Evolutionary conservation across 2,329 filamentous ascomycete genomes (phyloP), one percentile per base, ranked within the genome.

Genomic region (Stagonosporopsis tanaceti): DNA sequence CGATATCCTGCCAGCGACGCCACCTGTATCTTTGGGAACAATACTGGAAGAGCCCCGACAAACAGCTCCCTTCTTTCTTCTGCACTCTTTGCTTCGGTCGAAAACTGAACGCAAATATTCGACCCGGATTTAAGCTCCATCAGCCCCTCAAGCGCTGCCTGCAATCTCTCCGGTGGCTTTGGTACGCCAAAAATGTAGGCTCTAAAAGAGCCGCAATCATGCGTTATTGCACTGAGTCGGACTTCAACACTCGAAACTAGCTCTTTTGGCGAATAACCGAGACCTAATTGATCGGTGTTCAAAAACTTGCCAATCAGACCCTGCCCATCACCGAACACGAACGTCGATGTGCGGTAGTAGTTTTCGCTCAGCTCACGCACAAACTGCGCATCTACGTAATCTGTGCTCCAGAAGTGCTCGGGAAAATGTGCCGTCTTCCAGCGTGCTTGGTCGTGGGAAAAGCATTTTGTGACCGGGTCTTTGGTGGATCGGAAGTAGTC

Each of bases 371-470:
- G 47, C 38, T 68, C 66, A 3, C 40, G 52, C 14, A 58, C 51
- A 4, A 67, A 63, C 0, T 30, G 32, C 1, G 39, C 4, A 0
- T 58, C 53, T 0, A 65, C 59, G 17, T 62, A 65, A 0, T 53
- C 32, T 1, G 39, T 37, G 9, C 55, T 34, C 64, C 66, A 67
- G 46, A 60, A 67, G 39, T 67, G 61, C 22, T 61, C 55, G 0
- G 64, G 63, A 11, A 64, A 66, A 17, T 66, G 63, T 8, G 51
- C 37, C 0, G 47, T 40, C 53, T 64, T 68, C 66, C 63, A 67
- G 24, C 61, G 59, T 12, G 53, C 46, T n/a, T 51, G 45, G 22
- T 68, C 51, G 37, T 62, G 57, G 0, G 61, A 62, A 52, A 66
- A 66, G 5, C 63, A 54, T 25, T 50, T 52, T 1, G 66, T 66